Percentiles rank a stretch among this genome's conserved stretches.
phyloP scores from a whole-genome alignment of 2,329 filamentous ascomycete genomes.

The Alternaria triticimaculans region DNA sequence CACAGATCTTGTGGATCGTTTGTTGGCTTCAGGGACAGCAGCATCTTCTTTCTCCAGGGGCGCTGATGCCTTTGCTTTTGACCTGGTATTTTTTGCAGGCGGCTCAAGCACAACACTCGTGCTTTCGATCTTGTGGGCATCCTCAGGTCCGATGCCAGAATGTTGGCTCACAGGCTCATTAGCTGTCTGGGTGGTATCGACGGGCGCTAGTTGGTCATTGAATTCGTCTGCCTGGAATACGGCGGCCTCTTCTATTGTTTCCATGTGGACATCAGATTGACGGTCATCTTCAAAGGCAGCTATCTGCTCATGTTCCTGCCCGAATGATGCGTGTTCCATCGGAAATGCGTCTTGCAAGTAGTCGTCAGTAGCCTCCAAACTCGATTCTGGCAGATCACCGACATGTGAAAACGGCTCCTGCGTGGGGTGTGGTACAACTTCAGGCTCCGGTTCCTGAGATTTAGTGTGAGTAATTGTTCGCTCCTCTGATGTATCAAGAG shows the following conservation, averaged over 20 bases:
- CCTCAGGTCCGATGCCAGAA: slow-evolving; percentile 25
- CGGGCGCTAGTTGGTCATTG: not conserved
- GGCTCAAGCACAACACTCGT: slow-evolving; percentile 27
- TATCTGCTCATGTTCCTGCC: slow-evolving; percentile 1
- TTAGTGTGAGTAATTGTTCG: slow-evolving; percentile 5
- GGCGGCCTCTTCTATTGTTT: slow-evolving; percentile 38
- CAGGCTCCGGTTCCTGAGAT: slow-evolving; percentile 4
- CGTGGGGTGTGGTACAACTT: not conserved
- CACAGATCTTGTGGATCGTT: slow-evolving; percentile 22
- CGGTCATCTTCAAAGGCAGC: slow-evolving; percentile 5
- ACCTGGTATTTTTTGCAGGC: slow-evolving; percentile 42
- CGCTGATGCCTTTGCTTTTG: slow-evolving; percentile 35
- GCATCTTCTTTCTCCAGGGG: slow-evolving; percentile 28
- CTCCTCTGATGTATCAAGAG: not conserved
- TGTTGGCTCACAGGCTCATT: slow-evolving; percentile 14
- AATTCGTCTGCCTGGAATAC: slow-evolving; percentile 11
- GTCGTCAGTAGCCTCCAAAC: slow-evolving; percentile 9
- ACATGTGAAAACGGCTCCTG: not conserved
- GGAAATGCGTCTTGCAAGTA: slow-evolving; percentile 12
- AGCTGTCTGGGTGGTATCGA: not conserved
- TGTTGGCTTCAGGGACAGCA: slow-evolving; percentile 12
- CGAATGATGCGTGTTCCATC: slow-evolving; percentile 1
- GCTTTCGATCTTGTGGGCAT: slow-evolving; percentile 30
- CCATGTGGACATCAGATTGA: slow-evolving; percentile 36
- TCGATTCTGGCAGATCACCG: slow-evolving; percentile 7